A percentile compares a stretch with the other conserved stretches of the same genome.
phyloP scores from a whole-genome alignment of 1,284 basidiomycete genomes.

The Gastroboletus turbinatus region DNA sequence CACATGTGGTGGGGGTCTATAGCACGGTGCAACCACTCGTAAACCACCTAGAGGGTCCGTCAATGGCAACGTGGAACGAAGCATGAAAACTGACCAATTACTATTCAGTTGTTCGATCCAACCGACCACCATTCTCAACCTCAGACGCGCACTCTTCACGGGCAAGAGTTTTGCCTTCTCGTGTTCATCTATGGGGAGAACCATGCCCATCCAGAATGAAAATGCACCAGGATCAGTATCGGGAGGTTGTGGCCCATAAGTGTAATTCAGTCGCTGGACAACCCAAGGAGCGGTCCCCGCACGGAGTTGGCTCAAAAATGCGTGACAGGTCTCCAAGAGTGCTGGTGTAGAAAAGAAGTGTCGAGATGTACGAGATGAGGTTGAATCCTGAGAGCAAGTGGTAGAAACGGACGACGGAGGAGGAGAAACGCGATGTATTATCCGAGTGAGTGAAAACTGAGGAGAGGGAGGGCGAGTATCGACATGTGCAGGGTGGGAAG shows the following conservation, averaged over 20 bases:
- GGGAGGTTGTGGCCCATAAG: conserved; percentile 73
- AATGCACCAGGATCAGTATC: conserved; percentile 67
- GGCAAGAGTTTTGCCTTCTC: conserved; percentile 95
- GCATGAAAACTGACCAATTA: conserved; percentile 53
- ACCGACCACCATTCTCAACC: conserved; percentile 82
- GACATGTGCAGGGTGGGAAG: conserved; percentile 9
- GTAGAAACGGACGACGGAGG: neutral
- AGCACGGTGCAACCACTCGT: conserved; percentile 45
- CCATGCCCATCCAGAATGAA: conserved; percentile 88
- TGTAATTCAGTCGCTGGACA: conserved; percentile 78
- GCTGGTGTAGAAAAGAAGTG: conserved; percentile 55
- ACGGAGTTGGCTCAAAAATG: conserved; percentile 79
- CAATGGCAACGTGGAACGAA: conserved; percentile 4
- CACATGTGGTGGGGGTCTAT: conserved; percentile 6
- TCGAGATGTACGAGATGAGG: conserved; percentile 16
- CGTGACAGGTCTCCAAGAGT: conserved; percentile 74
- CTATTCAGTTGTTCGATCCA: conserved; percentile 86
- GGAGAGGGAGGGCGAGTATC: conserved; percentile 12
- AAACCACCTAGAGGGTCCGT: conserved; percentile 44
- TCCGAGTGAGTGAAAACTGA: conserved; percentile 15
- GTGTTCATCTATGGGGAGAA: conserved; percentile 93
- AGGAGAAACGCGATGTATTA: conserved; percentile 12
- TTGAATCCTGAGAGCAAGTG: conserved; percentile 12
- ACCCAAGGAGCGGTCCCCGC: conserved; percentile 90
- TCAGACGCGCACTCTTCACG: conserved; percentile 75